Evolutionary conservation across 768 basidiomycete species (phyloP), one percentile per base, ranked within the genome.

Genomic region (Pleurotus pulmonarius): DNA sequence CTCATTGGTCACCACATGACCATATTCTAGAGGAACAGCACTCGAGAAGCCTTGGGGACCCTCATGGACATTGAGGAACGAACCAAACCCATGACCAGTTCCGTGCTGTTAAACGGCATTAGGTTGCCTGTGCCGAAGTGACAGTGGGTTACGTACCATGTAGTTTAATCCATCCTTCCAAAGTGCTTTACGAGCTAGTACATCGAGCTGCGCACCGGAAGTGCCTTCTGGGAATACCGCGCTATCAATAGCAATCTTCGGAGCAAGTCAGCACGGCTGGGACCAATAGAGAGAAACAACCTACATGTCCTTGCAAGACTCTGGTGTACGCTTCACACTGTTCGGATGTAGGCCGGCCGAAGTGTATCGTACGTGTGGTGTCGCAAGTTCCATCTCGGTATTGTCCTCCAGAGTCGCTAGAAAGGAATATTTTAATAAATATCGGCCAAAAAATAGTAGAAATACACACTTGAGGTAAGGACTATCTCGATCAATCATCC

Each of bases 261-360:
- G 43, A 55, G 47, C 24, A 60, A n/a, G 46, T 60, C 62, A 56
- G 57, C 56, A 63, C 47, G 60, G 57, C 56, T 55, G 65, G 59
- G 46, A 40, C 40, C 43, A 52, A 57, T 59, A 55, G 63, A 58
- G 39, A 58, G 47, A 56, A 39, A 62, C 58, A 57, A 80, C 90
- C 64, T 76, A 93, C 92, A 74, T 99, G 97, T 6, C 95, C 96
- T 72, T 99, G 97, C 56, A 99, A 69, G 43, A 98, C 97, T 46
- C 94, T 80, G 26, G 97, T 99, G 71, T 86, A 99, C 1, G 96
- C 94, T 61, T 94, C 89, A 67, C 84, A 87, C 67, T 92, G 87
- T 60, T 92, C 88, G n/a, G 77, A 58, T n/a, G 87, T 85, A 5
- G 91, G 90, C n/a, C 86, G 81, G 41, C 94, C 93, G 65, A 95